A percentile compares a stretch with the other conserved stretches of the same genome.
These are phyloP conservation scores for Immersiella caudata DNA, from an alignment of 495 filamentous ascomycete species.

Conservation along the genomic window DNA sequence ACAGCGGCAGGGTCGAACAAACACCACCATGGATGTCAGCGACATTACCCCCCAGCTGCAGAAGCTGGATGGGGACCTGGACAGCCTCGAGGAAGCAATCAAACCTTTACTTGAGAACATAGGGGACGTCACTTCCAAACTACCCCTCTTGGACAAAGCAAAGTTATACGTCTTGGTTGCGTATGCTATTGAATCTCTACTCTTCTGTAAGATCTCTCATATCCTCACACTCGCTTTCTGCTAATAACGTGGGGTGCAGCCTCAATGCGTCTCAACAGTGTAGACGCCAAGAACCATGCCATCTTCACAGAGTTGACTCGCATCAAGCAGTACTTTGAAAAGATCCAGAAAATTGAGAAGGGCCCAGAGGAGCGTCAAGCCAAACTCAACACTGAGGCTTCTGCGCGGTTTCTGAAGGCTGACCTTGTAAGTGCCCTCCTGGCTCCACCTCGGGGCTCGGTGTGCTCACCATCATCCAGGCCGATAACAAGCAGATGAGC, in stretches of 20 bases:
- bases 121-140: conserved; percentile 67
- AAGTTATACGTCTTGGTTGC: conserved; percentile 83
- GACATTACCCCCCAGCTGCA: conserved; percentile 60
- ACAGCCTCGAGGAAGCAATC: conserved; percentile 74
- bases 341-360: conserved; percentile 69
- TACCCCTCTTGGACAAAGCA: conserved; percentile 90
- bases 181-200: conserved; percentile 87
- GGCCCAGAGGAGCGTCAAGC: conserved; percentile 58
- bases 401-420: conserved; percentile 76
- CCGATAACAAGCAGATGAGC: conserved; percentile 44
- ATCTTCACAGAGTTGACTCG: conserved; percentile 82
- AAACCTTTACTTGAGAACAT: conserved; percentile 66
- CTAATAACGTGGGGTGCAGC: conserved; percentile 58
- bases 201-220: conserved; percentile 69
- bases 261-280: conserved; percentile 76
- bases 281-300: conserved; percentile 79
- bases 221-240: not conserved
- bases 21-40: conserved; percentile 44
- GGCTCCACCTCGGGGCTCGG: not conserved
- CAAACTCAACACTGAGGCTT: conserved; percentile 78
- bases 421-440: conserved; percentile 60
- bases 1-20: not conserved
- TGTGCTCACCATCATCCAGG: conserved; percentile 25
- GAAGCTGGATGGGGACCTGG: conserved; percentile 72
- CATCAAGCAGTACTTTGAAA: conserved; percentile 89